Evolutionary conservation across 129 eudicot species (phyloP).

Genomic region (Flaveria ramosissima): DNA sequence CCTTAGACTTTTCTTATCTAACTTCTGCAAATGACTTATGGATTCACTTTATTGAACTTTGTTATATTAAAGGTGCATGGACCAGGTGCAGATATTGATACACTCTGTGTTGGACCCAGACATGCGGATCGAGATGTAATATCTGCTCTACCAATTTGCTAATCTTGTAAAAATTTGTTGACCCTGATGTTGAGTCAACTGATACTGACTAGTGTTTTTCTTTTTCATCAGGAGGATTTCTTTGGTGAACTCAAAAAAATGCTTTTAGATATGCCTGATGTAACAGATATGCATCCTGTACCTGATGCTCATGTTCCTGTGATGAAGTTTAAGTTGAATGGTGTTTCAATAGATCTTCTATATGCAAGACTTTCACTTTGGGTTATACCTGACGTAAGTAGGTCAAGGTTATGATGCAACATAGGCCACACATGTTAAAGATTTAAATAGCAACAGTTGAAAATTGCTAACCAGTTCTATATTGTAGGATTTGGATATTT

Average conservation of each 20-base stretch:
- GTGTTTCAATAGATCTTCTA: constrained; percentile 93
- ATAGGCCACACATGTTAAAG: background rate
- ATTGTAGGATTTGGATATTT: constrained; percentile 85
- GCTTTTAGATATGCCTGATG: constrained; percentile 90
- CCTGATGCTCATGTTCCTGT: constrained; percentile 98
- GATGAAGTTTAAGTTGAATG: constrained; percentile 78
- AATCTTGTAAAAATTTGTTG: background rate
- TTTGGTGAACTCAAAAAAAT: constrained; percentile 85
- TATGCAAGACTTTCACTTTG: constrained; percentile 86
- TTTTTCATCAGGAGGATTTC: constrained; percentile 71
- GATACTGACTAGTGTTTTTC: constrained; percentile 4
- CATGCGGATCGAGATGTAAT: constrained; percentile 78
- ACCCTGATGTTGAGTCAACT: constrained; percentile 6
- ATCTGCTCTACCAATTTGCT: constrained; percentile 7
- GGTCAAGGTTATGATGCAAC: background rate
- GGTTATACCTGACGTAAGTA: constrained; percentile 91
- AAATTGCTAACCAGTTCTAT: background rate
- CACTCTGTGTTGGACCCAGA: constrained; percentile 92
- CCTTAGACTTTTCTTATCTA: background rate
- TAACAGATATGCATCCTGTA: constrained; percentile 82
- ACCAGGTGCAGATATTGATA: constrained; percentile 98
- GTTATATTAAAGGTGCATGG: constrained; percentile 74
- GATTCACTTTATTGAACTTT: constrained; percentile 12
- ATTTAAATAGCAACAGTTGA: background rate
- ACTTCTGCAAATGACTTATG: constrained; percentile 15